Evolutionary conservation across 176 grass and related monocot species (phyloP).

Genomic region (barley (Hordeum vulgare)): MorexV3_pseudomolecules_assembly NC_058518.1:341224121-341224620

Average conservation of each 20-base stretch:
- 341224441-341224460: conserved; percentile 45
- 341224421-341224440: conserved; percentile 1
- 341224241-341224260: conserved; percentile 6
- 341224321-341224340: conserved; percentile 45
- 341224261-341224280: conserved; percentile 26
- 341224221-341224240: conserved; percentile 11
- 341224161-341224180: conserved; percentile 98
- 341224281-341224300: background rate
- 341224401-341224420: background rate
- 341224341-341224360: conserved; percentile 16
- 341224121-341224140: conserved; percentile 77
- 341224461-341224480: conserved; percentile 39
- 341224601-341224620: too few species aligned
- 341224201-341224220: conserved; percentile 48
- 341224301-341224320: background rate
- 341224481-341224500: too few species aligned
- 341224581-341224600: too few species aligned
- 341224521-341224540: too few species aligned
- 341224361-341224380: background rate
- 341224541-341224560: too few species aligned
- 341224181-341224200: background rate
- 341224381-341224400: conserved; percentile 6
- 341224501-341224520: too few species aligned
- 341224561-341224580: too few species aligned
- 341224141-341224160: conserved; percentile 96